These are phyloP conservation scores for Podaxis sp. DNA, from an alignment of 768 basidiomycete genomes.

Conservation along the genomic window DNA sequence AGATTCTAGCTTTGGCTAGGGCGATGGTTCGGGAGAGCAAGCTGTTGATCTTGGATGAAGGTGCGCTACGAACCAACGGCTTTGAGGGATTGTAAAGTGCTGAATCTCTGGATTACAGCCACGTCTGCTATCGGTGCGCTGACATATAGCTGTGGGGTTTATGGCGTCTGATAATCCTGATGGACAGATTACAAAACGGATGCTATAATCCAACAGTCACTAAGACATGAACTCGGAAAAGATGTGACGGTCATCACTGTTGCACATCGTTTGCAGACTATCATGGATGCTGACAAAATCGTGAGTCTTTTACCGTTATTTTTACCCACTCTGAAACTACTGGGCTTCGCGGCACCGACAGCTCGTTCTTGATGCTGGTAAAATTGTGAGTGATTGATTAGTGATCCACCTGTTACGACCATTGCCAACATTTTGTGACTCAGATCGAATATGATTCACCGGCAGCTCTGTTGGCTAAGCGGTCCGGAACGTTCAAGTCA, in stretches of 20 bases:
- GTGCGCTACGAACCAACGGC: constrained; percentile 22
- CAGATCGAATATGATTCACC: constrained; percentile 60
- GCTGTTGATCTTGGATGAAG: constrained; percentile 59
- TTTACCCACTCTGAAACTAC: background rate
- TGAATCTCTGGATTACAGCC: constrained; percentile 18
- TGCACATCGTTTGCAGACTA: constrained; percentile 37
- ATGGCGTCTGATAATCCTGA: constrained; percentile 23
- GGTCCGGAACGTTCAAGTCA: constrained; percentile 48
- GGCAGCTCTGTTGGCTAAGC: constrained; percentile 44
- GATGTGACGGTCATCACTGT: constrained; percentile 13
- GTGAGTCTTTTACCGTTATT: constrained; percentile 21
- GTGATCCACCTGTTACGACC: background rate
- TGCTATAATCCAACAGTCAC: constrained; percentile 62
- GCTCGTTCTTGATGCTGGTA: constrained; percentile 48
- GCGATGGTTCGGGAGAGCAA: constrained; percentile 55
- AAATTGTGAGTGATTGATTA: constrained; percentile 23
- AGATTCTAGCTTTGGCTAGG: constrained; percentile 59
- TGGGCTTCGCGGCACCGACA: constrained; percentile 8
- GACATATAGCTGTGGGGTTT: background rate
- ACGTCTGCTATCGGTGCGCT: constrained; percentile 42
- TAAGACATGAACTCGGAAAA: constrained; percentile 45
- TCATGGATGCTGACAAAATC: constrained; percentile 59
- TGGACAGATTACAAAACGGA: constrained; percentile 55
- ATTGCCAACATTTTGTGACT: background rate
- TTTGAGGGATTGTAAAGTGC: background rate